Conservation (phyloP, 108 stramenopile species). For the Licmophora abbreviata region DNA sequence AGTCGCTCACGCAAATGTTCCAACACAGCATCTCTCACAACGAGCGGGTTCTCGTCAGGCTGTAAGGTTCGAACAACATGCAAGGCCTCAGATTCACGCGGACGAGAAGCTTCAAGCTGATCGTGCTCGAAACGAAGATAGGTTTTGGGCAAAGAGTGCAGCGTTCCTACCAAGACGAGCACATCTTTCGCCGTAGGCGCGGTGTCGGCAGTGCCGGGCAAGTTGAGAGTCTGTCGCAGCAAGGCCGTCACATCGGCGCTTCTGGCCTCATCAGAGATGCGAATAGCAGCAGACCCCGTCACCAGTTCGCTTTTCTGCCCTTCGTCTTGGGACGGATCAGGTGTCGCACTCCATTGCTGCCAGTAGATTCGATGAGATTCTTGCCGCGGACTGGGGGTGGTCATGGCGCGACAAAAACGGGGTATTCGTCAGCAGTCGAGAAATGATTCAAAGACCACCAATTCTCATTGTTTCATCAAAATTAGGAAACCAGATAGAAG, state of each 20-base stretch:
- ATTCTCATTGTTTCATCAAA: no score
- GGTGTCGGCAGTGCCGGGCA: conserved; percentile 5
- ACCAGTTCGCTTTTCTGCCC: conserved; percentile 15
- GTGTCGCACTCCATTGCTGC: conserved; percentile 31
- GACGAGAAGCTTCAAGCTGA: neutral
- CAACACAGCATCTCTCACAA: conserved; percentile 22
- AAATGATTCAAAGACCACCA: no score
- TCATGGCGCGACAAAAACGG: no score
- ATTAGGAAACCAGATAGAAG: no score
- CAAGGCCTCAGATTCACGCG: conserved; percentile 12
- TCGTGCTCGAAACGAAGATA: conserved; percentile 45
- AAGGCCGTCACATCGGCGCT: conserved; percentile 39
- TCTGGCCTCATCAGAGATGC: conserved; percentile 28
- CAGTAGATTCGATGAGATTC: conserved; percentile 49
- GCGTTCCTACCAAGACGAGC: conserved; percentile 45
- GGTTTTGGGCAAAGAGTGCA: conserved; percentile 33
- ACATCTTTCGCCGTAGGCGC: conserved; percentile 10
- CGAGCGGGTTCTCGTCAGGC: conserved; percentile 29
- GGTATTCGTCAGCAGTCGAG: no score
- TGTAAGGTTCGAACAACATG: conserved; percentile 38
- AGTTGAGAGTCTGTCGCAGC: conserved; percentile 30
- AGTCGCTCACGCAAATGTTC: conserved; percentile 11
- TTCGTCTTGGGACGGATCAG: neutral
- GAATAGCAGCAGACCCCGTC: conserved; percentile 44
- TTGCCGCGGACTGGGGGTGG: no score